Percentiles rank a stretch among this genome's conserved stretches.
These are phyloP conservation scores for Angophora floribunda DNA, from an alignment of 345 rosid genomes.

Conservation along the genomic window DNA sequence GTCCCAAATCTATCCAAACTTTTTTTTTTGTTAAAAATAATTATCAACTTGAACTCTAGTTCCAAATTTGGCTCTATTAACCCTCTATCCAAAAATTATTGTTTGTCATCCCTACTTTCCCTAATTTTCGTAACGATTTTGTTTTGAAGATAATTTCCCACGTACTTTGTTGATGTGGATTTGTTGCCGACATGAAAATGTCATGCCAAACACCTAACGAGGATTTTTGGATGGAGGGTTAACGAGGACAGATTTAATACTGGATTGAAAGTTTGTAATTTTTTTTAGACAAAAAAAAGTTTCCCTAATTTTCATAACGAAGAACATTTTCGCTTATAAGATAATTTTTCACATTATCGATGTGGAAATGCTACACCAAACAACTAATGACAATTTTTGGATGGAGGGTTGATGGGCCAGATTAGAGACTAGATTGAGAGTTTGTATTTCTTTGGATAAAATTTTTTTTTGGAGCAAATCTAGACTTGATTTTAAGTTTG, in stretches of 20 bases:
- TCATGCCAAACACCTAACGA: not conserved
- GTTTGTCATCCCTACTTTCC: not conserved
- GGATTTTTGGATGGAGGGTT: not conserved
- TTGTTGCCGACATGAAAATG: not conserved
- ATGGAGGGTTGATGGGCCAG: not conserved
- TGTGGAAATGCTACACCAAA: not conserved
- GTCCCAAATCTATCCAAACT: not conserved
- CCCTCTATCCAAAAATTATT: not conserved
- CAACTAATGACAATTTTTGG: not conserved
- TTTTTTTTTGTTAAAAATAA: not conserved
- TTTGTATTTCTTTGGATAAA: not conserved
- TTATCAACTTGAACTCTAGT: not conserved
- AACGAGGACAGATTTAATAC: not conserved
- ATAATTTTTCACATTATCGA: not conserved
- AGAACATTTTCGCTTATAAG: not conserved
- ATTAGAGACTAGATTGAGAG: not conserved
- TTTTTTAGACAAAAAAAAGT: not conserved
- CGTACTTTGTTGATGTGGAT: not conserved
- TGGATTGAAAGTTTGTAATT: not conserved
- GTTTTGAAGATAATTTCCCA: not conserved
- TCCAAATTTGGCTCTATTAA: not conserved
- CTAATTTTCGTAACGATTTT: too few species aligned
- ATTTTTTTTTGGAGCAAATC: not conserved
- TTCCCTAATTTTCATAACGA: not conserved
- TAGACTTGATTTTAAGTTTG: accelerated